A percentile compares a stretch with the other conserved stretches of the same genome.
Evolutionary conservation across 2,329 filamentous ascomycete genomes (phyloP).

Genomic region (Tricladium varicosporioides): DNA sequence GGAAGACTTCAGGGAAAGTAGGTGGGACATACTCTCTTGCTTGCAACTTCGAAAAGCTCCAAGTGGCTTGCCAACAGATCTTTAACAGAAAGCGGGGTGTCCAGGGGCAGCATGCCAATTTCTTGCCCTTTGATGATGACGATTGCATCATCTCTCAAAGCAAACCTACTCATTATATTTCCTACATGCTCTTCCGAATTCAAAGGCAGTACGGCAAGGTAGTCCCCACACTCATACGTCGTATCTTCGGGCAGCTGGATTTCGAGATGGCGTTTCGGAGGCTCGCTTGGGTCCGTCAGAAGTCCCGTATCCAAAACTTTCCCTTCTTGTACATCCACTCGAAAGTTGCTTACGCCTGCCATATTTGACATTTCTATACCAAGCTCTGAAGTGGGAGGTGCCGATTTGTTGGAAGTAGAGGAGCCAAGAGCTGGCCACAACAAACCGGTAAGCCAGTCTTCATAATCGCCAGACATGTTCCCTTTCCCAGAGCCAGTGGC

Average conservation of each 20-base stretch:
- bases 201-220: slow-evolving; percentile 70
- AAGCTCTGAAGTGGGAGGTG: neutral
- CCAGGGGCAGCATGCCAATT: slow-evolving; percentile 49
- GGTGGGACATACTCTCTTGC: slow-evolving; percentile 53
- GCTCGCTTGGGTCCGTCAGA: neutral
- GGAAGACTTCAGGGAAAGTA: neutral
- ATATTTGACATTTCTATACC: neutral
- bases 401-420: neutral
- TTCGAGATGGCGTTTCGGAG: slow-evolving; percentile 8
- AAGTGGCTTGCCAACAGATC: slow-evolving; percentile 69
- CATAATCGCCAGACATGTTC: neutral
- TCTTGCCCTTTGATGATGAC: slow-evolving; percentile 55
- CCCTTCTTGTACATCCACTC: neutral
- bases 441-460: neutral
- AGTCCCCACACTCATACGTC: slow-evolving; percentile 72
- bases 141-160: slow-evolving; percentile 57
- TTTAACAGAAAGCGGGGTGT: slow-evolving; percentile 55
- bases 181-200: slow-evolving; percentile 63
- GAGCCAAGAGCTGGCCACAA: neutral
- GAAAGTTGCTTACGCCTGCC: neutral
- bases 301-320: neutral
- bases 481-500: neutral
- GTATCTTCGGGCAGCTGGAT: slow-evolving; percentile 63
- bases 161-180: slow-evolving; percentile 58
- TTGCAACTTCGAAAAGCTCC: slow-evolving; percentile 70